These are phyloP conservation scores for Mucor indicus DNA, from an alignment of 371 early-diverging fungal genomes.

Conservation along the genomic window DNA sequence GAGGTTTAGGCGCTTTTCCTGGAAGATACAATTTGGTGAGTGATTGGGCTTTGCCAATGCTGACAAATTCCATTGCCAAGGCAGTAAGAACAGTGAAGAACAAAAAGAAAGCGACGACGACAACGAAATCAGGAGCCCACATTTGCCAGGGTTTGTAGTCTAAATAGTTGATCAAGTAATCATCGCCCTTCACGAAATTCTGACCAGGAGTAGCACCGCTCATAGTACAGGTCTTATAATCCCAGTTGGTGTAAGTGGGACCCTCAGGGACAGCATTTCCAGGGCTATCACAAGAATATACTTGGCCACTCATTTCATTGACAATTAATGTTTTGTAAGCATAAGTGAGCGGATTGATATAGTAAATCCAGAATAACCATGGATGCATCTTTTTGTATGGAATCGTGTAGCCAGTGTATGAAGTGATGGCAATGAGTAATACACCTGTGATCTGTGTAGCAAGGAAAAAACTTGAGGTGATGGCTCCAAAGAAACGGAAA, in stretches of 20 bases:
- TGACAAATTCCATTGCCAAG: conserved; percentile 48
- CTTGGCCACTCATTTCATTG: conserved; percentile 59
- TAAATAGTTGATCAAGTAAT: conserved; percentile 42
- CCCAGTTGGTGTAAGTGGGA: conserved; percentile 38
- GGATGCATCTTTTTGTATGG: conserved; percentile 63
- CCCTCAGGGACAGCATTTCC: conserved; percentile 41
- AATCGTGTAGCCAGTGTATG: conserved; percentile 66
- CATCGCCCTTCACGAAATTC: conserved; percentile 46
- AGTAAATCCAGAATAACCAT: conserved; percentile 71
- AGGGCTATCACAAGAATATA: conserved; percentile 40
- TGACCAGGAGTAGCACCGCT: conserved; percentile 48
- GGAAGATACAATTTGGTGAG: conserved; percentile 54
- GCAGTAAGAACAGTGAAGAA: conserved; percentile 49
- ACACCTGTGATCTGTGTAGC: conserved; percentile 57
- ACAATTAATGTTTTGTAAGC: conserved; percentile 60
- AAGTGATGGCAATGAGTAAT: conserved; percentile 49
- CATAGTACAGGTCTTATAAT: conserved; percentile 53
- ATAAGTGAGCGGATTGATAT: conserved; percentile 68
- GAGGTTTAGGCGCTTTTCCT: conserved; percentile 23
- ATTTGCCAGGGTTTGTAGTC: conserved; percentile 24
- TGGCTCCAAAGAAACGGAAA: conserved; percentile 34
- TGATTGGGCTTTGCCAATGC: conserved; percentile 42
- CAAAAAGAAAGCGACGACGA: conserved; percentile 45
- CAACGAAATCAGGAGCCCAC: conserved; percentile 55
- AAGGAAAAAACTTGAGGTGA: conserved; percentile 49